phyloP scores from a whole-genome alignment of 2,329 filamentous ascomycete genomes.

The Scleromitrula shiraiana region DNA sequence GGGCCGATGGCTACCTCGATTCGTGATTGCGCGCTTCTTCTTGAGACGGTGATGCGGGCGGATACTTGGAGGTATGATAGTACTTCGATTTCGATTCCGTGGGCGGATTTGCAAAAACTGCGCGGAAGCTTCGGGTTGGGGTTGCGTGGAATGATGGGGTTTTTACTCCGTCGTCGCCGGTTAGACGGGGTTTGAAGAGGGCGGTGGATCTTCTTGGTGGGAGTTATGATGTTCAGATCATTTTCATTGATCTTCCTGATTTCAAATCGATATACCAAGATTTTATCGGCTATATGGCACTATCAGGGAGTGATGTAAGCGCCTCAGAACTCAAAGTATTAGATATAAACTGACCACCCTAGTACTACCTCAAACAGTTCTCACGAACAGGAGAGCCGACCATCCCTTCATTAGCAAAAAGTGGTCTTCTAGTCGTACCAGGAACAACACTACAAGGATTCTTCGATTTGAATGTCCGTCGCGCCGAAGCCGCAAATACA shows the following conservation, averaged over 20 bases:
- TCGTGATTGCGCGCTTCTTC: neutral
- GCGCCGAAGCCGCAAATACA: slow-evolving; percentile 20
- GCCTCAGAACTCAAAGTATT: slow-evolving; percentile 13
- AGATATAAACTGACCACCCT: neutral
- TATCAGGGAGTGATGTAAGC: slow-evolving; percentile 17
- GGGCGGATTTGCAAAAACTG: neutral
- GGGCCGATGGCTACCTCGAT: neutral
- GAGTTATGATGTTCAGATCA: neutral
- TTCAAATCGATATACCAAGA: slow-evolving; percentile 43
- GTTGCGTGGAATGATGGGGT: neutral
- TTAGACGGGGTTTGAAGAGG: neutral
- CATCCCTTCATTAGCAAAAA: slow-evolving; percentile 36
- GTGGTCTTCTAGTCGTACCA: slow-evolving; percentile 17
- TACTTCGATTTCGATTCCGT: slow-evolving; percentile 27
- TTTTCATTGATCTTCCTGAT: neutral
- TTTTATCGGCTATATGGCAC: slow-evolving; percentile 27
- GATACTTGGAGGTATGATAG: slow-evolving; percentile 22
- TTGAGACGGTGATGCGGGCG: slow-evolving; percentile 8
- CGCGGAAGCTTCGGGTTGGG: neutral
- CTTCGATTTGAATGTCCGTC: slow-evolving; percentile 23
- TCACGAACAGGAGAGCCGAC: neutral
- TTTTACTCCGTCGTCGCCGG: neutral
- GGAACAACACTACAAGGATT: slow-evolving; percentile 19
- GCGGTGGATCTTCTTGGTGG: neutral
- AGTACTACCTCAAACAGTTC: neutral